Conservation (phyloP, 257 asterid species). For the Nicotiana obtusifolia region DNA sequence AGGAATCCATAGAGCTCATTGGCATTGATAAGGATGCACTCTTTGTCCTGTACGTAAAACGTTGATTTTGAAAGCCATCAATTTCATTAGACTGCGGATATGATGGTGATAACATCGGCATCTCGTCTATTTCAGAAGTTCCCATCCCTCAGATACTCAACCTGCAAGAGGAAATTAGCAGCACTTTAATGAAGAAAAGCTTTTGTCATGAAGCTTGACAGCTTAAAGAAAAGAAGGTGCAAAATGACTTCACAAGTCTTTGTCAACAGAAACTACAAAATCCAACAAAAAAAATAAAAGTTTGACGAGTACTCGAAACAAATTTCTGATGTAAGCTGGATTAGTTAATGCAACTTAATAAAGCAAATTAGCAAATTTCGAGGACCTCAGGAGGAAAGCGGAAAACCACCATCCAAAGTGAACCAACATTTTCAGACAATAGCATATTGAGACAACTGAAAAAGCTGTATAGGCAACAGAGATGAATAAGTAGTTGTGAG, state of each 20-base stretch:
- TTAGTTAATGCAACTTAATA: background rate
- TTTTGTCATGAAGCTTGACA: background rate
- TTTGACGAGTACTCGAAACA: background rate
- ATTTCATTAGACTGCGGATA: conserved; percentile 37
- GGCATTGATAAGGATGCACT: conserved; percentile 74
- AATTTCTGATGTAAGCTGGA: background rate
- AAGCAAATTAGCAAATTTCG: background rate
- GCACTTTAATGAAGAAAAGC: background rate
- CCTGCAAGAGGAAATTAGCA: conserved; percentile 16
- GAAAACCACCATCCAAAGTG: background rate
- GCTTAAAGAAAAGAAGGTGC: background rate
- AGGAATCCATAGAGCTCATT: conserved; percentile 34
- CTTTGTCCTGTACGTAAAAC: conserved; percentile 40
- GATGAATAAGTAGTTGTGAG: background rate
- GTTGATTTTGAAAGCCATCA: conserved; percentile 27
- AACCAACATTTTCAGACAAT: background rate
- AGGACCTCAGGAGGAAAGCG: background rate
- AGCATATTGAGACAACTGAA: background rate
- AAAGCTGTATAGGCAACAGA: background rate
- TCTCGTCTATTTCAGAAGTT: conserved; percentile 57
- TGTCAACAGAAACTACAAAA: background rate
- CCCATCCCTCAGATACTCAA: conserved; percentile 36
- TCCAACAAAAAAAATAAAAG: background rate
- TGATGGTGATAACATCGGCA: conserved; percentile 56
- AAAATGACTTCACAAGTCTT: background rate